Evolutionary conservation across 805 yeast species (phyloP).

Genomic region (Citeromyces matritensis): DNA sequence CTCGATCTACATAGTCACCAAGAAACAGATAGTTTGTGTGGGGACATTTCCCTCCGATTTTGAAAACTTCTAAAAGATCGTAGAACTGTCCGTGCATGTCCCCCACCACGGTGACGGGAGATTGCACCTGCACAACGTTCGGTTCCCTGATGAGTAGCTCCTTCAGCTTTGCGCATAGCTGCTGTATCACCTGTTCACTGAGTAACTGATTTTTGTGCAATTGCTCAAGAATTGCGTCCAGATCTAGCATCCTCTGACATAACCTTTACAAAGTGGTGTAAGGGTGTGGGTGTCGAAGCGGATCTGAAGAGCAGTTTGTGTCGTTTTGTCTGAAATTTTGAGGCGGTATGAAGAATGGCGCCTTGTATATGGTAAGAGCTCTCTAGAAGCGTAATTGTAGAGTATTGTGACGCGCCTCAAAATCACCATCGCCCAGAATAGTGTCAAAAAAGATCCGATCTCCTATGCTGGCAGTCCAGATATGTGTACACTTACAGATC

Average conservation of each 20-base stretch:
- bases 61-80: conserved; percentile 82
- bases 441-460: no score
- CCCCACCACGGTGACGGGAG: conserved; percentile 93
- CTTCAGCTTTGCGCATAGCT: conserved; percentile 69
- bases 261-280: no score
- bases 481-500: no score
- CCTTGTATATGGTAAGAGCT: no score
- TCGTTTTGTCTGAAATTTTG: no score
- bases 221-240: conserved; percentile 59
- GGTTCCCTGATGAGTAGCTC: conserved; percentile 69
- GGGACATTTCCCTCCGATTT: conserved; percentile 88
- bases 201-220: conserved; percentile 49
- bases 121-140: conserved; percentile 68
- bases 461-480: no score
- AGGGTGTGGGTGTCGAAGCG: no score
- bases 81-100: conserved; percentile 97
- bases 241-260: conserved; percentile 23
- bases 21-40: conserved; percentile 84
- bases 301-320: no score
- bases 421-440: no score
- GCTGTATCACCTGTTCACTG: conserved; percentile 56
- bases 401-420: no score
- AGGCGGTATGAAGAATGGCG: no score
- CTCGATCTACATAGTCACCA: conserved; percentile 95
- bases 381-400: no score